These are phyloP conservation scores for Debaryomyces maramus DNA, from an alignment of 805 yeast genomes.

Conservation along the genomic window DNA sequence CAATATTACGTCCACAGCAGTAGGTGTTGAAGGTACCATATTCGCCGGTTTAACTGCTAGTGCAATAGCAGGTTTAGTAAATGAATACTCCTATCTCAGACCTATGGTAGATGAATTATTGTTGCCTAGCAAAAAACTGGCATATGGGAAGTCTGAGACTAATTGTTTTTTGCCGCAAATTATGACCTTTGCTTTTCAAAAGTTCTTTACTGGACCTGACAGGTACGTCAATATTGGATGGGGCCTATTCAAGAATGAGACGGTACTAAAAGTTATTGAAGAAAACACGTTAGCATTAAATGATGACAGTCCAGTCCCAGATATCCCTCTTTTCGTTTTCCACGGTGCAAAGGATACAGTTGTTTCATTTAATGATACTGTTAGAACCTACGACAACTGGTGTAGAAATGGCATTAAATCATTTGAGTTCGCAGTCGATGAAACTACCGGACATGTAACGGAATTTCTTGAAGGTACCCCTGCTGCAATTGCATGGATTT, in stretches of 20 bases:
- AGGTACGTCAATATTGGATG: slow-evolving; percentile 15
- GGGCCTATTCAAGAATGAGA: slow-evolving; percentile 13
- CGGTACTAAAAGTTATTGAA: slow-evolving; percentile 13
- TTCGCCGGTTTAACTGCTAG: slow-evolving; percentile 31
- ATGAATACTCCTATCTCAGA: slow-evolving; percentile 28
- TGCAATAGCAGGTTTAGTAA: slow-evolving; percentile 30
- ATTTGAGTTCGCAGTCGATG: slow-evolving; percentile 27
- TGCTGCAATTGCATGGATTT: slow-evolving; percentile 22
- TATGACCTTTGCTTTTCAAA: slow-evolving; percentile 4
- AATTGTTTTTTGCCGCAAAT: slow-evolving; percentile 1
- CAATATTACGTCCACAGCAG: slow-evolving; percentile 30
- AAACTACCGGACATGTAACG: slow-evolving; percentile 25
- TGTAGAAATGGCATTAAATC: slow-evolving; percentile 28
- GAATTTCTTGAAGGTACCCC: slow-evolving; percentile 20
- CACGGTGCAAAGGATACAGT: slow-evolving; percentile 20
- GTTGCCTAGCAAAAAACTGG: neutral
- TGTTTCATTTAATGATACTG: slow-evolving; percentile 20
- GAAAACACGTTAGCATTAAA: slow-evolving; percentile 23
- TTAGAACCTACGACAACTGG: slow-evolving; percentile 25
- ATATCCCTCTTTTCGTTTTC: slow-evolving; percentile 20
- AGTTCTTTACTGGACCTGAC: slow-evolving; percentile 16
- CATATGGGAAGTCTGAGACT: slow-evolving; percentile 5
- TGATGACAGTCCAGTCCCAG: slow-evolving; percentile 15
- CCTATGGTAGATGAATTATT: slow-evolving; percentile 1
- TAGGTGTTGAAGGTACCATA: slow-evolving; percentile 22